These are phyloP conservation scores for Aspergillus campestris DNA, from an alignment of 495 filamentous ascomycete genomes.

Conservation along the genomic window DNA sequence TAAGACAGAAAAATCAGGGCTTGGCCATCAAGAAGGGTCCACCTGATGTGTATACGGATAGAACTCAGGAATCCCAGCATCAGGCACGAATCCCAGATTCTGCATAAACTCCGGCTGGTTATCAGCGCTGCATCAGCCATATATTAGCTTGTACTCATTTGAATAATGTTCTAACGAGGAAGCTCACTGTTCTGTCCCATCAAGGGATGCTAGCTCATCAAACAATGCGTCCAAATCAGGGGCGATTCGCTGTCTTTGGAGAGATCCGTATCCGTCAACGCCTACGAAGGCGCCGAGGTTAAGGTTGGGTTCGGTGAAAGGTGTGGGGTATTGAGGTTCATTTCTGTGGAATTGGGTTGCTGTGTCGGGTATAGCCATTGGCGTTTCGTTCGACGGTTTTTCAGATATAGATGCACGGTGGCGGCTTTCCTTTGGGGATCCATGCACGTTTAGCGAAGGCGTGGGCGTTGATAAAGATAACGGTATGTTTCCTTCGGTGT, in stretches of 20 bases:
- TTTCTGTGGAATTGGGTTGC: conserved; percentile 16
- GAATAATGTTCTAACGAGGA: not conserved
- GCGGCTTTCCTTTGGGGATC: not conserved
- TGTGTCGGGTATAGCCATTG: conserved; percentile 17
- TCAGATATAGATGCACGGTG: conserved; percentile 16
- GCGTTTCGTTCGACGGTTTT: conserved; percentile 15
- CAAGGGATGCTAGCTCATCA: conserved; percentile 34
- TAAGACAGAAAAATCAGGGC: not conserved
- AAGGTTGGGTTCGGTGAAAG: conserved; percentile 25
- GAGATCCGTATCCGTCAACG: conserved; percentile 24
- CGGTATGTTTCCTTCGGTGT: conserved; percentile 20
- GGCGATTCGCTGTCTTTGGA: conserved; percentile 30
- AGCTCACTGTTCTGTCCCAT: conserved; percentile 34
- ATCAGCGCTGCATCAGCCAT: conserved; percentile 19
- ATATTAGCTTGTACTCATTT: not conserved
- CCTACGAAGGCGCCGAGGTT: conserved; percentile 23
- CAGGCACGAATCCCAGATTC: conserved; percentile 33
- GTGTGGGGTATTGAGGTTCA: conserved; percentile 18
- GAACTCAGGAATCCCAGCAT: conserved; percentile 27
- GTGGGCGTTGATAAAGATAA: conserved; percentile 25
- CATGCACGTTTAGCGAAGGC: conserved; percentile 22
- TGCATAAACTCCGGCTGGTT: conserved; percentile 39
- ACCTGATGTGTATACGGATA: conserved; percentile 31
- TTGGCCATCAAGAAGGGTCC: conserved; percentile 31
- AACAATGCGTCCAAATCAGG: conserved; percentile 37